Evolutionary conservation across 2,329 filamentous ascomycete genomes (phyloP), one percentile per base, ranked within the genome.

Genomic region (Aspergillus hortae): DNA sequence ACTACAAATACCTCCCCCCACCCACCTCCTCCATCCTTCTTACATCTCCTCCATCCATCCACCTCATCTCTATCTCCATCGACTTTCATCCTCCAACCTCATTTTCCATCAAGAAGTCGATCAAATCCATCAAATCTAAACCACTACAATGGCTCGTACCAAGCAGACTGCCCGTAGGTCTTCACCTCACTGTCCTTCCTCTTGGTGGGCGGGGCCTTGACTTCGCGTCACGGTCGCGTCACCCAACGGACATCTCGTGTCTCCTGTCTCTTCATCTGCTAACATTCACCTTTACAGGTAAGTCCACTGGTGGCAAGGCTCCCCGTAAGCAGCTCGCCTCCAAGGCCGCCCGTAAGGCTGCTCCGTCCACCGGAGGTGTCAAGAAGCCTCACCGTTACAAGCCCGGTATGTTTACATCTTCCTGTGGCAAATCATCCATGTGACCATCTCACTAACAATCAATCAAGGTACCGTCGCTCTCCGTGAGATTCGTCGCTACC

Each of bases 281-380:
- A 58, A 66, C 59, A 59, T 49, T 23, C 55, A 58, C 55, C 55
- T 54, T 44, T 42, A 74, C 69, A 84, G 83, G 84, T 76, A 88
- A 96, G 80, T 85, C 82, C 73, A 85, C 83, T 74, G 83, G 83
- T 85, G 83, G 83, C 80, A 87, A 87, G 77, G 83, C 83, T 70
- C 83, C 83, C 65, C 82, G 83, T 79, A 99, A 99, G 90, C 92
- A 96, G 86, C 91, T 97, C 72, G 92, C 92, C 68, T 96, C 92
- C 83, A 96, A 96, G 89, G 94, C 92, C 65, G 92, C 94, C 71
- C 92, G 94, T 82, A 99, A 99, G 87, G 91, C 88, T 68, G 92
- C 94, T 57, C 94, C 94, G 67, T 96, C 91, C 59, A 97, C 94
- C 75, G 94, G 92, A 70, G 89, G 89, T 86, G 89, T 92, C 85